These are phyloP conservation scores for Pseudocercospora pini-densiflorae DNA, from an alignment of 2,329 filamentous ascomycete genomes.

Conservation along the genomic window DNA sequence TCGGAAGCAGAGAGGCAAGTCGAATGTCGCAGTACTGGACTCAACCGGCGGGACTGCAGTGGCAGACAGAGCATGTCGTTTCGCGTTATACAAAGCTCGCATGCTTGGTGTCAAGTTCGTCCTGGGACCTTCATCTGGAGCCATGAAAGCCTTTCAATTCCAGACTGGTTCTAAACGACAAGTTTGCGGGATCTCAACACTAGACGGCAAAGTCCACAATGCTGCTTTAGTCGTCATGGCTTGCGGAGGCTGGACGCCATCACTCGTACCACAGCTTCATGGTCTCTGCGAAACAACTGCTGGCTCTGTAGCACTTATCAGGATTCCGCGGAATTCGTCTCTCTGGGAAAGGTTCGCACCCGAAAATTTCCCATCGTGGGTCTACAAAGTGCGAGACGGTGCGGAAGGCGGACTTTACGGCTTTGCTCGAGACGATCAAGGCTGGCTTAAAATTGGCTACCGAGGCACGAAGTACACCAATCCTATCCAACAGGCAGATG, in stretches of 20 bases:
- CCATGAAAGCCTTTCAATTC: neutral
- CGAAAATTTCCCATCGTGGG: conserved; percentile 52
- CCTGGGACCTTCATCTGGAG: neutral
- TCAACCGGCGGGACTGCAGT: conserved; percentile 19
- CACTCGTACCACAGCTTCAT: conserved; percentile 41
- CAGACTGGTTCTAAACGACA: neutral
- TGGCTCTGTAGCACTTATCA: conserved; percentile 50
- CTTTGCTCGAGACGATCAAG: conserved; percentile 51
- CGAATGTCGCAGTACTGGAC: conserved; percentile 14
- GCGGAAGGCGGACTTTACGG: conserved; percentile 53
- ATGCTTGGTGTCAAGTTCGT: neutral
- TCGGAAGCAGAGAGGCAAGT: conserved; percentile 10
- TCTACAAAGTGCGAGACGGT: conserved; percentile 26
- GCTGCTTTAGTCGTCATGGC: conserved; percentile 29
- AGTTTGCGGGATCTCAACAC: conserved; percentile 30
- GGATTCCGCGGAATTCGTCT: conserved; percentile 44
- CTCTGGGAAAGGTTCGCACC: conserved; percentile 49
- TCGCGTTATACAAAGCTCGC: conserved; percentile 13
- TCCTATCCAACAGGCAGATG: conserved; percentile 42
- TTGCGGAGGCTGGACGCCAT: conserved; percentile 31
- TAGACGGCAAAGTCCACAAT: conserved; percentile 48
- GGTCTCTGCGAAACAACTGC: conserved; percentile 53
- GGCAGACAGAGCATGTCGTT: conserved; percentile 19
- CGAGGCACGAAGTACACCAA: conserved; percentile 55
- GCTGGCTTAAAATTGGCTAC: conserved; percentile 58